These are phyloP conservation scores for Globisporangium acanthophoron DNA, from an alignment of 352 stramenopile species.

Conservation along the genomic window DNA sequence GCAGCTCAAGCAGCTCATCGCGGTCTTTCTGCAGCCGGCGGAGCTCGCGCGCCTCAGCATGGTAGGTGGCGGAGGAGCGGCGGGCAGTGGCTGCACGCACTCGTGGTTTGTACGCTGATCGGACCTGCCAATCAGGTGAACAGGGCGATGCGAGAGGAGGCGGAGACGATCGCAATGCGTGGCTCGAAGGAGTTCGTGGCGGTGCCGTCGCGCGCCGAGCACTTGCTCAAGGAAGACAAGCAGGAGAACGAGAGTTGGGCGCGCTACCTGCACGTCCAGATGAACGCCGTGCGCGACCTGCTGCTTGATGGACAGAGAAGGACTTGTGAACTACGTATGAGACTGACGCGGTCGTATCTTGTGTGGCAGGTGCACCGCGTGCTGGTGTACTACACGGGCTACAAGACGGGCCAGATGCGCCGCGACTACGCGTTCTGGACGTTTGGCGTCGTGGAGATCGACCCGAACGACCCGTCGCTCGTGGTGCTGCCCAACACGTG, in stretches of 20 bases:
- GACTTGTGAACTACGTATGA: no score
- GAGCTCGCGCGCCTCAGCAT: slow-evolving; percentile 51
- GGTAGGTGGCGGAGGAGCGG: slow-evolving; percentile 17
- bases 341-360: neutral
- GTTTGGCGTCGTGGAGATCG: slow-evolving; percentile 63
- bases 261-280: slow-evolving; percentile 64
- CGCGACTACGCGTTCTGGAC: slow-evolving; percentile 56
- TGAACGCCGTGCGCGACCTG: slow-evolving; percentile 46
- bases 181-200: slow-evolving; percentile 32
- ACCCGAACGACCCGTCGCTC: slow-evolving; percentile 62
- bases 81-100: neutral
- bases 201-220: slow-evolving; percentile 18
- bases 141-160: slow-evolving; percentile 28
- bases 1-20: slow-evolving; percentile 42
- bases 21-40: slow-evolving; percentile 31
- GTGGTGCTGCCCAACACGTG: slow-evolving; percentile 71
- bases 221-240: slow-evolving; percentile 49
- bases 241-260: slow-evolving; percentile 46
- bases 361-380: slow-evolving; percentile 48
- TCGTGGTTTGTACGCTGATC: slow-evolving; percentile 2
- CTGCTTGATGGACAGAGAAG: neutral
- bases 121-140: slow-evolving; percentile 31
- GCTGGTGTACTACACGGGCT: slow-evolving; percentile 81
- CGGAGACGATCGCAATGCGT: slow-evolving; percentile 48
- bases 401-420: slow-evolving; percentile 73